Base-by-base conservation (phyloP, 441 rosid genomes). In the Manihot esculenta region DNA sequence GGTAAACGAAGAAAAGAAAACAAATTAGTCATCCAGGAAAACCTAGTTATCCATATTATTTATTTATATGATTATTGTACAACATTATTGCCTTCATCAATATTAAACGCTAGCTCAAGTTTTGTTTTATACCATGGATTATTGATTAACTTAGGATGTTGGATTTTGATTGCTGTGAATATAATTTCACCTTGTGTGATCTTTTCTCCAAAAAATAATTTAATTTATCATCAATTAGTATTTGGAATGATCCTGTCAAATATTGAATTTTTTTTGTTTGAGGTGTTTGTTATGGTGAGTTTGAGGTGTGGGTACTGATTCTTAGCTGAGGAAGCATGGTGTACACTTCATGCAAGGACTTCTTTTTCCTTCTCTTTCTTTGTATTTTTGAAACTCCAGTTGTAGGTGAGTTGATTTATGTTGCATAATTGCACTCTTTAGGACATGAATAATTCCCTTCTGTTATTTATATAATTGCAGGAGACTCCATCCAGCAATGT, bases 401-500 rank as follows among this genome's bases (percentile, higher is more conserved):
- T 35, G 20, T 33, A 30, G 66, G 65, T 49, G 38, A 20, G 18
- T 58, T 54, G 62, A 4, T 54, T 24, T 20, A 44, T 26, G 44
- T 42, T 72, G 30, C 11, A n/a, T 21, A 41, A 15, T 10, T 9
- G 44, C 13, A 27, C 69, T 47, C 47, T 7, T 24, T 21, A 33
- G 20, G 62, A 15, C 57, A 23, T 64, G 49, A 18, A 33, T 30
- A 9, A 45, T 3, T 49, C 17, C 18, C 13, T 44, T 48, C 51
- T 66, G 57, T 70, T 59, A 57, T 38, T 70, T 72, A 18, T 71
- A 10, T 54, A 62, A 60, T 81, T 78, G 68, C 89, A 94, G 98
- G 89, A 92, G 97, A 80, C 96, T 94, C 64, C 98, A 94, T 79
- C 98, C 99, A 15, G 93, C 96, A 17, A 80, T 92, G 78, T 92